phyloP scores from a whole-genome alignment of 306 rosid genomes.

The Trifolium fragiferum region DNA sequence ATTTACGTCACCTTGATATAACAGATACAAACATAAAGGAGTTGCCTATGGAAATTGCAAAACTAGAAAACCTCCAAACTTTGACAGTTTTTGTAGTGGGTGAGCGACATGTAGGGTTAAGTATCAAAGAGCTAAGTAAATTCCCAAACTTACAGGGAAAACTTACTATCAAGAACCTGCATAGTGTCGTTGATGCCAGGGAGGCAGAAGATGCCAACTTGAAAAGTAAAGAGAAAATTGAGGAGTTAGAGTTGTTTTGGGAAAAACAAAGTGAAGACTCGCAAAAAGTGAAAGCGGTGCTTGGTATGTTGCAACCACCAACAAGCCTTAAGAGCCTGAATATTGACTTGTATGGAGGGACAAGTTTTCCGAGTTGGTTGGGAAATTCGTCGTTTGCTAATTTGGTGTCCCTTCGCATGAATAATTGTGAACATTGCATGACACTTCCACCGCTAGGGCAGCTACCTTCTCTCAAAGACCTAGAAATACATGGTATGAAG shows the following conservation, averaged over 20 bases:
- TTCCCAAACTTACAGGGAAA: not conserved
- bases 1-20: not conserved
- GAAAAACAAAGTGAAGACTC: not conserved
- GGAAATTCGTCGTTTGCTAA: conserved; percentile 20
- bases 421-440: not conserved
- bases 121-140: not conserved
- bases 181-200: not conserved
- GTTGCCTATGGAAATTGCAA: not conserved
- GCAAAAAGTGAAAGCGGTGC: not conserved
- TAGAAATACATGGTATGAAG: not conserved
- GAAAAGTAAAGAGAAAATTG: not conserved
- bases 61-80: conserved; percentile 1
- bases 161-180: not conserved
- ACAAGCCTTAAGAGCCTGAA: not conserved
- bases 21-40: not conserved
- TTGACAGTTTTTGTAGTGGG: conserved; percentile 3
- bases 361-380: conserved; percentile 26
- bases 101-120: not conserved
- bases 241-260: not conserved
- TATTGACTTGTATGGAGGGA: not conserved
- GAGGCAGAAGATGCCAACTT: not conserved
- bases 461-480: conserved; percentile 14
- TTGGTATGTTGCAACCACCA: conserved; percentile 18
- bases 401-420: not conserved
- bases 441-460: conserved; percentile 17